Conservation (phyloP, 179 eudicot genomes). For the Beta corolliflora region DNA sequence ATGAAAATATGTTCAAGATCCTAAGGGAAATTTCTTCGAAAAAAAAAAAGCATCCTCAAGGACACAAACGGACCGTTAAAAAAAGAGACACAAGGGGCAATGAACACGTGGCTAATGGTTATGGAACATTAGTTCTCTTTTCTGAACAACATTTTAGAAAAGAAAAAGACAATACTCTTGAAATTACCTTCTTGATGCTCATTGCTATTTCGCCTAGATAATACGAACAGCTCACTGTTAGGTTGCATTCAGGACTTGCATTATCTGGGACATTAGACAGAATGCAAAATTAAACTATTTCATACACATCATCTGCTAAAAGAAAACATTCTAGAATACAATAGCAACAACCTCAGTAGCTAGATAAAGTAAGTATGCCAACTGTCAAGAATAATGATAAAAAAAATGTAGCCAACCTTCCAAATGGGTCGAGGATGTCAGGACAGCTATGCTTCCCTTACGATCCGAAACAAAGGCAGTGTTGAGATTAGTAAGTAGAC, state of each 20-base stretch:
- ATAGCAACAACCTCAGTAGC: not conserved
- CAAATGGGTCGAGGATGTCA: slow-evolving; percentile 61
- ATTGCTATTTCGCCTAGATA: slow-evolving; percentile 88
- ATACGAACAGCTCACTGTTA: slow-evolving; percentile 72
- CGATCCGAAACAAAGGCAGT: slow-evolving; percentile 94
- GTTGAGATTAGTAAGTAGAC: slow-evolving; percentile 72
- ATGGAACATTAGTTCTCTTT: not conserved
- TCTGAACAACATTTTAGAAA: not conserved
- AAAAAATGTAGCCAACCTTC: slow-evolving; percentile 49
- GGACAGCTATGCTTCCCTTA: slow-evolving; percentile 76
- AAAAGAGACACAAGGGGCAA: not conserved
- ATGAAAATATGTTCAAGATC: not conserved
- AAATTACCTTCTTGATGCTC: slow-evolving; percentile 76
- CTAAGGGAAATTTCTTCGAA: not conserved
- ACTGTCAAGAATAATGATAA: not conserved
- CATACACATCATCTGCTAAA: not conserved
- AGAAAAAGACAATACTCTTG: not conserved
- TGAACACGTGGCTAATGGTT: not conserved
- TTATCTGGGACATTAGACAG: slow-evolving; percentile 52
- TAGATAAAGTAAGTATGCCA: not conserved
- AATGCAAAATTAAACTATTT: slow-evolving; percentile 2
- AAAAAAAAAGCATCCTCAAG: not conserved
- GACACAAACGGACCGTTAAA: too few species aligned
- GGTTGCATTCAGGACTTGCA: slow-evolving; percentile 85
- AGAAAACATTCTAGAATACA: not conserved